Base-by-base conservation (phyloP, 257 asterid species). In the Knoxia roxburghii region DNA sequence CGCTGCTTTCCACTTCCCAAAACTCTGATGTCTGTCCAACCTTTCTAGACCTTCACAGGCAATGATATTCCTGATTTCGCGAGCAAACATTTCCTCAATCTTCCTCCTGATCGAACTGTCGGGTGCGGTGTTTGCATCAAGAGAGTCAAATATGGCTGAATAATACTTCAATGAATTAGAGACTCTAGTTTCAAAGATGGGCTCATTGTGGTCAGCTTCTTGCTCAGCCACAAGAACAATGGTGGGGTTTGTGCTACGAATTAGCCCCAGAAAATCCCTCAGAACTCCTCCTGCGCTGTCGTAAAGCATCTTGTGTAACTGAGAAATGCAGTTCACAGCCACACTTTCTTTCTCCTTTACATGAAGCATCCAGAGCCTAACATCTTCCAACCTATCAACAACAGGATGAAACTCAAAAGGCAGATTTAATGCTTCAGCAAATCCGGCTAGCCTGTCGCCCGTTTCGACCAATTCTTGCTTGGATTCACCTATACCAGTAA, bases 361-460 rank as follows among this genome's bases (percentile, higher is more conserved):
- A 49, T 94, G 99, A 69, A 94, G 96, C 99, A 94, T 94, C 99
- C 99, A 94, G 15, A 90, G 79, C 80, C 99, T 79, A 70, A 94
- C 96, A 59, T 94, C 99, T 68, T 94, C 99, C 61, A 94, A 68
- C 68, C 96, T 75, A 68, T 88, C 99, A 1, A 88, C 98, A 30
- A 94, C 99, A 2, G 96, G 89, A 79, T 94, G 98, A 70, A 94
- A 94, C 68, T 89, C 95, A 7, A 94, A 94, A 0, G 86, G 85
- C 64, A 94, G 76, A 68, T 79, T 76, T 73, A 87, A 62, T 0
- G 87, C 87, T 71, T 80, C 95, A 0, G 99, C 98, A 45, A 94
- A 86, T 35, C 89, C 93, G 0, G 95, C 75, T 0, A 94, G 85
- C 6, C 96, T 78, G 4, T 85, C 90, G 0, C 97, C 96, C 0